phyloP scores from a whole-genome alignment of 176 grass and related monocot genomes.

The Triticum aestivum region DNA sequence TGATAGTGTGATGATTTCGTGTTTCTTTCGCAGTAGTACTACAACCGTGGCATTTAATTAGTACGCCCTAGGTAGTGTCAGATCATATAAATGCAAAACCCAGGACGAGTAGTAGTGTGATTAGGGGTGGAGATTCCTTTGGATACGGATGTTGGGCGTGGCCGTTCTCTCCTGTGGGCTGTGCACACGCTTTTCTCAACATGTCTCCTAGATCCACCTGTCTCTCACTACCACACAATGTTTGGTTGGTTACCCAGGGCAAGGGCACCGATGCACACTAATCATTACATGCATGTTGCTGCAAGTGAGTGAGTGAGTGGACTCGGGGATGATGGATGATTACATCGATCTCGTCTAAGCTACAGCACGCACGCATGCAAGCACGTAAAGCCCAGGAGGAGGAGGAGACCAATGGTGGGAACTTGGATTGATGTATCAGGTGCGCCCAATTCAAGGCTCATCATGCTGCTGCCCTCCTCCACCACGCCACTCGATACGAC shows the following conservation, averaged over 20 bases:
- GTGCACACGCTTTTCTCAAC: not conserved
- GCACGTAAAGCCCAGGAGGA: not conserved
- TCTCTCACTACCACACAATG: too few species aligned
- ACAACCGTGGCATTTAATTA: not conserved
- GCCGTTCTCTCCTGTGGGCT: not conserved
- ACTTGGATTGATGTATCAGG: not conserved
- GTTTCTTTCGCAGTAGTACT: not conserved
- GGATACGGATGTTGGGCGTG: not conserved
- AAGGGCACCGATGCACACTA: not conserved
- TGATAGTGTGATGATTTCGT: not conserved
- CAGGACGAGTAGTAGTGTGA: not conserved
- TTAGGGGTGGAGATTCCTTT: not conserved
- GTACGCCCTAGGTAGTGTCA: not conserved
- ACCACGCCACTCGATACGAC: not conserved
- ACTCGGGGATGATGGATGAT: conserved; percentile 2
- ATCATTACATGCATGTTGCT: not conserved
- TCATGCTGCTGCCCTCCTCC: conserved; percentile 1
- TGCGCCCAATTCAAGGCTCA: conserved; percentile 25
- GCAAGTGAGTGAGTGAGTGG: not conserved
- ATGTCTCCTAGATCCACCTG: not conserved
- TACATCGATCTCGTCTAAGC: not conserved
- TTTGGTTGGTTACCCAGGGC: not conserved
- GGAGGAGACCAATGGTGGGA: not conserved
- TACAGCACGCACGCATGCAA: not conserved
- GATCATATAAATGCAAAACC: not conserved